These are phyloP conservation scores for Rhizoclosmatium hyalinum DNA, from an alignment of 371 early-diverging fungal species.

Conservation along the genomic window DNA sequence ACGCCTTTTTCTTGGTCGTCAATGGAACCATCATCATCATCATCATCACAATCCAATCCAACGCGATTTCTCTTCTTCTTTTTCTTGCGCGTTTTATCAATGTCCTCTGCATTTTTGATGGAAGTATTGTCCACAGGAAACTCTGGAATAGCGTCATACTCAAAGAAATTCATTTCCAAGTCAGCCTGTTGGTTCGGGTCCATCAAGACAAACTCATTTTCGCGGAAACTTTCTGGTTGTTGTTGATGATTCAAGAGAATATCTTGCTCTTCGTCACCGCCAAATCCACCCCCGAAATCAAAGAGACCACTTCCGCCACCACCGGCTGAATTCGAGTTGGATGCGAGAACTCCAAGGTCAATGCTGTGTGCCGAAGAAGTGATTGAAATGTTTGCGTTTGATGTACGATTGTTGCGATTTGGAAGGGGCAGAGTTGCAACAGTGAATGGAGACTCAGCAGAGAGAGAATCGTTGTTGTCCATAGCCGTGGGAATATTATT, in stretches of 20 bases:
- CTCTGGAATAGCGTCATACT: not conserved
- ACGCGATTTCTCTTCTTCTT: not conserved
- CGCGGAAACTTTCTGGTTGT: not conserved
- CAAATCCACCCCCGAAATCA: not conserved
- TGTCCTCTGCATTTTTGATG: not conserved
- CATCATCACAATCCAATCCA: not conserved
- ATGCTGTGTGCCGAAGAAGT: not conserved
- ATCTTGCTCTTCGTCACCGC: not conserved
- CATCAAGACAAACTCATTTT: not conserved
- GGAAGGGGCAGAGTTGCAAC: not conserved
- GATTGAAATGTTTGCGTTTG: conserved; percentile 14
- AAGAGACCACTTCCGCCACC: conserved; percentile 5
- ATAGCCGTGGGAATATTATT: no score
- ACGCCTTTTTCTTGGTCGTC: not conserved
- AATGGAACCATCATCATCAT: not conserved
- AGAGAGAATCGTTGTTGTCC: no score
- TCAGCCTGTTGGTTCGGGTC: not conserved
- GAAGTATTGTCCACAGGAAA: not conserved
- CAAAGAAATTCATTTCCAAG: conserved; percentile 8
- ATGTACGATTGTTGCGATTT: not conserved
- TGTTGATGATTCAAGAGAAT: not conserved
- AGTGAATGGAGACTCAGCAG: not conserved
- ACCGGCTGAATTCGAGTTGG: not conserved
- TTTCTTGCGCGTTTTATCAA: not conserved
- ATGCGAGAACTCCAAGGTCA: not conserved